Base-by-base conservation (phyloP, 108 stramenopile genomes). In the Epithemia pelagica region DNA sequence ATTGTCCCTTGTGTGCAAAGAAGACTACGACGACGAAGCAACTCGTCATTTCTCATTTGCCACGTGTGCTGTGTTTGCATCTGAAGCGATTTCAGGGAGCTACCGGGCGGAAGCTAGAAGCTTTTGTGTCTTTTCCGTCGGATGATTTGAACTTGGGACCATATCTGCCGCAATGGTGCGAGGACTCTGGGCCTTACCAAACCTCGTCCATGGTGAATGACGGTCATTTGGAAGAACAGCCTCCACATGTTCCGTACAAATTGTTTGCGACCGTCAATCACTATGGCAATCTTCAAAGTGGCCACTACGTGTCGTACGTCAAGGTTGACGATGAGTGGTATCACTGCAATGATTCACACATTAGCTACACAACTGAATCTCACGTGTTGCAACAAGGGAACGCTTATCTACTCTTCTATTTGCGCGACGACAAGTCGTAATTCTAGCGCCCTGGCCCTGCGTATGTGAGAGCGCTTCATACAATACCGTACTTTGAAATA, bases 221-320 rank as follows among this genome's bases (percentile, higher is more conserved):
- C 52, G 18, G 24, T 31, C n/a, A 33, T 30, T 32, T 56, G 65
- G 62, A 46, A 46, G 37, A 46, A 30, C 75, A 66, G 0, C 68
- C 71, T 54, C 83, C 88, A 55, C 52, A 73, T 58, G 68, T 92
- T 32, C 61, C 78, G 21, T 92, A 88, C 65, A 82, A 86, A 63
- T 70, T 92, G n/a, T 82, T 78, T 66, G 86, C 81, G 29, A 88
- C 82, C 32, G 83, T 89, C 0, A 92, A 89, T 66, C 88, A 92
- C 51, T 66, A 65, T 32, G 91, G 91, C 15, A 82, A 72, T 8
- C 68, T 92, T 63, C 63, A 84, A 64, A 83, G 87, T 71, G 91
- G 91, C 0, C 91, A 88, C 57, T 85, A 82, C 33, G 71, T 76
- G 2, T 61, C 81, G 1, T 80, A 88, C 63, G 85, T 92, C 10